Percentiles rank a stretch among this genome's conserved stretches.
These are phyloP conservation scores for Ogataea neopini DNA, from an alignment of 805 yeast genomes.

Conservation along the genomic window DNA sequence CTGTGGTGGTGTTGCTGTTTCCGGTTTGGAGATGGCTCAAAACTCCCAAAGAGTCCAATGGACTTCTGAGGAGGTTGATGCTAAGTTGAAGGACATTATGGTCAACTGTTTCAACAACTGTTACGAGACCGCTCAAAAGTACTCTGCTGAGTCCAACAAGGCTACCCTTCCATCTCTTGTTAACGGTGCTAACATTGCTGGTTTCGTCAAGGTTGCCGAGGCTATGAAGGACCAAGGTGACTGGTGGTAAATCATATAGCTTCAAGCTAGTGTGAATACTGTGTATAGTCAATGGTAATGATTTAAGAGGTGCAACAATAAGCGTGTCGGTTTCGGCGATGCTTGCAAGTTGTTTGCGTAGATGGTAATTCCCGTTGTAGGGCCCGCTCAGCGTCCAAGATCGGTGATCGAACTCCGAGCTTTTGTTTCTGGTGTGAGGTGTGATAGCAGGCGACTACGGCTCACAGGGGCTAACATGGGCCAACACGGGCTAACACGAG, in stretches of 20 bases:
- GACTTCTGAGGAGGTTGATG: slow-evolving; percentile 92
- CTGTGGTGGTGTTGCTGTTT: slow-evolving; percentile 99
- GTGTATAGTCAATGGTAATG: background rate
- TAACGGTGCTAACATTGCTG: slow-evolving; percentile 99
- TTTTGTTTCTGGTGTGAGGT: no score
- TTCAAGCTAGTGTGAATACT: background rate
- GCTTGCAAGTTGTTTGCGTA: no score
- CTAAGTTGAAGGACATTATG: slow-evolving; percentile 90
- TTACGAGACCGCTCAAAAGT: slow-evolving; percentile 80
- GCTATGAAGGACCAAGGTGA: slow-evolving; percentile 99
- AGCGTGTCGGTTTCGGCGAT: background rate
- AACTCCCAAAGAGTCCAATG: slow-evolving; percentile 92
- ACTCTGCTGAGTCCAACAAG: slow-evolving; percentile 66
- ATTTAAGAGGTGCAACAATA: background rate
- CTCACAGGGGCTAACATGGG: no score
- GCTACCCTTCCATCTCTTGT: slow-evolving; percentile 87
- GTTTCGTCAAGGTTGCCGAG: slow-evolving; percentile 97
- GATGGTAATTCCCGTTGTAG: no score
- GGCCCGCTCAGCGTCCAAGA: no score
- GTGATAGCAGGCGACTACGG: no score
- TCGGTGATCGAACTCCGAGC: no score
- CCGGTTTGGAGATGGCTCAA: slow-evolving; percentile 99
- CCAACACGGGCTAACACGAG: no score
- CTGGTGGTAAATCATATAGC: slow-evolving; percentile 42
- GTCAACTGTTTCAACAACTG: slow-evolving; percentile 90